These are phyloP conservation scores for Phytophthora niederhauseri DNA, from an alignment of 352 stramenopile genomes.

Conservation along the genomic window DNA sequence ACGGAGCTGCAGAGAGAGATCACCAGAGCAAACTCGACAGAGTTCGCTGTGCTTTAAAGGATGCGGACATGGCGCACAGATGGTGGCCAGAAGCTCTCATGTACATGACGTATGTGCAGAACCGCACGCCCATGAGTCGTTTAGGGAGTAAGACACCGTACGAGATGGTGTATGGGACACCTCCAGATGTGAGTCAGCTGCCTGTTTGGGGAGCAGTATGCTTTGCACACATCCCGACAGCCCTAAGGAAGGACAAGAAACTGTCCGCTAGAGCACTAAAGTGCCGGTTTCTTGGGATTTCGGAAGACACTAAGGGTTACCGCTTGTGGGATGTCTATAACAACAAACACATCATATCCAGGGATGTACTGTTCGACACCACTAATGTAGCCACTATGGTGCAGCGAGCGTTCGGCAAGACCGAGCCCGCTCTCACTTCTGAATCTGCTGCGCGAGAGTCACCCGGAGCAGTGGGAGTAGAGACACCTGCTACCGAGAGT, in stretches of 20 bases:
- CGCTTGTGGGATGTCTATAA: conserved; percentile 12
- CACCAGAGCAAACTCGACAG: no score
- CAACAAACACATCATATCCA: conserved; percentile 10
- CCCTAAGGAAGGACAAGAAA: conserved; percentile 6
- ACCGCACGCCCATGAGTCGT: conserved; percentile 10
- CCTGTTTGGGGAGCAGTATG: conserved; percentile 2
- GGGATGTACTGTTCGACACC: conserved; percentile 18
- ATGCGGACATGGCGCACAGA: no score
- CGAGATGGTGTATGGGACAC: conserved; percentile 1
- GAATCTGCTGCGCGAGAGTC: conserved; percentile 4
- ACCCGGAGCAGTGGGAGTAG: not conserved
- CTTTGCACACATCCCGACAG: conserved; percentile 12
- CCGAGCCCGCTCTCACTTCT: conserved; percentile 1
- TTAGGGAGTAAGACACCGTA: conserved; percentile 9
- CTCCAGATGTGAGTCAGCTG: not conserved
- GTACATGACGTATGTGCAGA: conserved; percentile 5
- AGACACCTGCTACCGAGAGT: not conserved
- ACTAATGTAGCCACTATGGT: conserved; percentile 10
- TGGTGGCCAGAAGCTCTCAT: no score
- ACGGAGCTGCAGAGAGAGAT: no score
- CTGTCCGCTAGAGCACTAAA: conserved; percentile 8
- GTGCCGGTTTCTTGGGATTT: conserved; percentile 11
- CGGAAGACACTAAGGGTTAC: conserved; percentile 13
- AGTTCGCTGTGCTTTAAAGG: no score
- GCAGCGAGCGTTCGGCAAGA: not conserved